Evolutionary conservation across 2,329 filamentous ascomycete genomes (phyloP).

Genomic region (Fusarium sp.): DNA sequence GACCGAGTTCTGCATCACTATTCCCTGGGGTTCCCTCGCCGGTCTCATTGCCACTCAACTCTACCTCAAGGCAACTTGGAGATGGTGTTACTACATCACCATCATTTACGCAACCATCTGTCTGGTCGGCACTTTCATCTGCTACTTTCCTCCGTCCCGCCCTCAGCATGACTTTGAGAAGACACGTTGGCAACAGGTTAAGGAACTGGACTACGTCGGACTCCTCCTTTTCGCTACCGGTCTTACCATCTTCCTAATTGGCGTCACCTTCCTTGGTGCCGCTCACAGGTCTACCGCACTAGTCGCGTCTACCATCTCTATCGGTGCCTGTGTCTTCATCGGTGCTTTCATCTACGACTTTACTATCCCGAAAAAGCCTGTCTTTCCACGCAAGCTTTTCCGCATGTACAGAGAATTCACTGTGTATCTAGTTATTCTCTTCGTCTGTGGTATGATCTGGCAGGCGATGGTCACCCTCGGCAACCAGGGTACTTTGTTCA

Average conservation of each 20-base stretch:
- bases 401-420: conserved; percentile 16
- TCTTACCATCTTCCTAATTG: conserved; percentile 3
- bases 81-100: conserved; percentile 25
- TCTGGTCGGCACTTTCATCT: conserved; percentile 6
- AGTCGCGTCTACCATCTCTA: conserved; percentile 3
- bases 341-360: conserved; percentile 17
- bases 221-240: conserved; percentile 14
- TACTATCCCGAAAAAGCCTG: conserved; percentile 1
- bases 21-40: conserved; percentile 1
- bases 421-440: conserved; percentile 9
- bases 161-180: conserved; percentile 20
- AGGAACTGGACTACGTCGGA: conserved; percentile 17
- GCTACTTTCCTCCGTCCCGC: conserved; percentile 16
- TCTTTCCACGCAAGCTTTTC: conserved; percentile 13
- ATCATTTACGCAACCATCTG: conserved; percentile 12
- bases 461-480: conserved; percentile 1
- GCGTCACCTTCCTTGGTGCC: conserved; percentile 7
- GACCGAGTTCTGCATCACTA: conserved; percentile 19
- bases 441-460: conserved; percentile 19
- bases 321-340: conserved; percentile 13
- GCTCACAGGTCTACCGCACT: conserved; percentile 4
- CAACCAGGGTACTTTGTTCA: conserved; percentile 12
- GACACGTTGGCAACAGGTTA: conserved; percentile 21
- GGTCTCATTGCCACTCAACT: conserved; percentile 14
- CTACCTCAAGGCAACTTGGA: conserved; percentile 12